Evolutionary conservation across 2,329 filamentous ascomycete genomes (phyloP).

Genomic region (Beauveria brongniartii): DNA sequence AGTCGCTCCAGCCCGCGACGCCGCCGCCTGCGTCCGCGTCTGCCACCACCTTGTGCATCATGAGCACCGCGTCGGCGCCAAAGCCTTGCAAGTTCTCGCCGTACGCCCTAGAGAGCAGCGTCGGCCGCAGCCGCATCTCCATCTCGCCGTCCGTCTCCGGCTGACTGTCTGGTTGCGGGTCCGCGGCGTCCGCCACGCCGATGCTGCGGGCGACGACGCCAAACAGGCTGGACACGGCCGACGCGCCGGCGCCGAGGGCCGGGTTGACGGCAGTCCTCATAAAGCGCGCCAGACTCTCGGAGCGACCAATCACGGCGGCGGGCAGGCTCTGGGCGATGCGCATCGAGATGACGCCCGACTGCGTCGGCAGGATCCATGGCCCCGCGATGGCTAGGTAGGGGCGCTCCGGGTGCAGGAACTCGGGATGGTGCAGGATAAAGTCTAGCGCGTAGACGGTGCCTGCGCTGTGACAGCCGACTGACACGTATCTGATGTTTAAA

Average conservation of each 20-base stretch:
- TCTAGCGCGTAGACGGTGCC: slow-evolving; percentile 25
- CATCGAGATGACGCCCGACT: slow-evolving; percentile 17
- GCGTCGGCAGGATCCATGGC: slow-evolving; percentile 24
- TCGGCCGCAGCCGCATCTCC: slow-evolving; percentile 16
- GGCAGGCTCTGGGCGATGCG: slow-evolving; percentile 18
- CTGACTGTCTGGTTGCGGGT: not conserved
- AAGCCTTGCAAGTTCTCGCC: slow-evolving; percentile 19
- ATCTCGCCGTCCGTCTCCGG: slow-evolving; percentile 11
- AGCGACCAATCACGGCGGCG: slow-evolving; percentile 13
- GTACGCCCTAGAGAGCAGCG: slow-evolving; percentile 16
- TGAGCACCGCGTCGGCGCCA: slow-evolving; percentile 20
- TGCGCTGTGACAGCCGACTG: slow-evolving; percentile 22
- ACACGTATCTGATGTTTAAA: slow-evolving; percentile 23
- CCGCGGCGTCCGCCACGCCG: not conserved
- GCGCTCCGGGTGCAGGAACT: slow-evolving; percentile 18
- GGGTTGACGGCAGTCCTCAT: slow-evolving; percentile 17
- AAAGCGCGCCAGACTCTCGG: slow-evolving; percentile 17
- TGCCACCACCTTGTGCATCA: slow-evolving; percentile 19
- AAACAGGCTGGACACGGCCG: slow-evolving; percentile 1
- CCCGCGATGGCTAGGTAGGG: slow-evolving; percentile 22
- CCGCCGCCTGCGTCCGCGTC: not conserved
- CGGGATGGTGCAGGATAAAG: slow-evolving; percentile 21
- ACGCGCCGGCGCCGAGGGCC: slow-evolving; percentile 10
- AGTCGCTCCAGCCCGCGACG: slow-evolving; percentile 20
- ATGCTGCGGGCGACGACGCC: not conserved